These are phyloP conservation scores for Macaranga tanarius DNA, from an alignment of 441 rosid genomes.

Conservation along the genomic window DNA sequence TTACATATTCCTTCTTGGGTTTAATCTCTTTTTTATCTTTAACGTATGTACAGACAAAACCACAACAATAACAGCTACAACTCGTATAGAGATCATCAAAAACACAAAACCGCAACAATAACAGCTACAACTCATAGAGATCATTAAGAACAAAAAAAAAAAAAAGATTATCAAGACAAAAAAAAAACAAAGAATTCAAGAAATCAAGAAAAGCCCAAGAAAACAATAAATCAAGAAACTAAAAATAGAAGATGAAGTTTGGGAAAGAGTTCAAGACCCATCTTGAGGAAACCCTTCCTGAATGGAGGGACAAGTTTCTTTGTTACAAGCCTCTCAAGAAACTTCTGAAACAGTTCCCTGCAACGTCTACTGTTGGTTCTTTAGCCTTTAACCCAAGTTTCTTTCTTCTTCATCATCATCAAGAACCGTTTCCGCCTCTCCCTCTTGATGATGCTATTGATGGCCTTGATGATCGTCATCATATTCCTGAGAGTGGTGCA, in stretches of 20 bases:
- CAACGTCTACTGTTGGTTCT: conserved; percentile 23
- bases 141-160: not conserved
- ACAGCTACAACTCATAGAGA: not conserved
- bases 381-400: conserved; percentile 16
- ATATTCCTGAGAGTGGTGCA: not conserved
- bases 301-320: conserved; percentile 93
- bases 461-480: not conserved
- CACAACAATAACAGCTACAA: not conserved
- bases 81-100: not conserved
- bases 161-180: not conserved
- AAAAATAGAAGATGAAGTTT: conserved; percentile 58
- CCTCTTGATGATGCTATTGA: not conserved
- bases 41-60: not conserved
- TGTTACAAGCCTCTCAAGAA: conserved; percentile 89
- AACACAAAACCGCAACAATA: not conserved
- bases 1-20: no score
- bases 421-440: not conserved
- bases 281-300: conserved; percentile 87
- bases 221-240: not conserved
- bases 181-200: not conserved
- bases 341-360: conserved; percentile 69
- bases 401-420: conserved; percentile 22
- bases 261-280: conserved; percentile 90
- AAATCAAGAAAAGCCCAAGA: not conserved
- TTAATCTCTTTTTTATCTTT: no score